Evolutionary conservation across 2,329 filamentous ascomycete genomes (phyloP).

Genomic region (Juglanconis juglandina): DNA sequence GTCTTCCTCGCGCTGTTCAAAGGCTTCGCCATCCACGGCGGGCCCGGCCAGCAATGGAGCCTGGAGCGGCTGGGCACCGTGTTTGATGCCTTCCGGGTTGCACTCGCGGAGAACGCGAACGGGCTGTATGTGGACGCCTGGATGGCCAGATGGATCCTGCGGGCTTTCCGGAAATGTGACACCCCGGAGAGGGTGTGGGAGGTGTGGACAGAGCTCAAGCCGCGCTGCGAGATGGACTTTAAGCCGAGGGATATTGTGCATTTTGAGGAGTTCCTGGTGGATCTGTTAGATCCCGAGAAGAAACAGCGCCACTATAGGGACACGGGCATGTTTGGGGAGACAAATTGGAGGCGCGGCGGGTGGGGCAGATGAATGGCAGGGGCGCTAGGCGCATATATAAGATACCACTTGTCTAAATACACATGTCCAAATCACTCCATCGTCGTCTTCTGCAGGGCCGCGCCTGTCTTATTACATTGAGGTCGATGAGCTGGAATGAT

Average conservation of each 20-base stretch:
- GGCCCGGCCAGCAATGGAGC: conserved; percentile 68
- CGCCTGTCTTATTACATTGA: background rate
- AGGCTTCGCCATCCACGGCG: conserved; percentile 74
- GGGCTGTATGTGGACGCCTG: conserved; percentile 54
- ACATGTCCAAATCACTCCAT: too few species aligned
- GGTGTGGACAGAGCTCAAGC: conserved; percentile 49
- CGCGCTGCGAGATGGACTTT: conserved; percentile 43
- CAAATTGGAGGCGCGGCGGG: background rate
- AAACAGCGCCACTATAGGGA: conserved; percentile 19
- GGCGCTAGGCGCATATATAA: background rate
- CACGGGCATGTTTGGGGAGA: conserved; percentile 14
- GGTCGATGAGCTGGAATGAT: background rate
- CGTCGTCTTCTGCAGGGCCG: too few species aligned
- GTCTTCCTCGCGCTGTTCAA: conserved; percentile 80
- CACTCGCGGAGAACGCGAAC: conserved; percentile 44
- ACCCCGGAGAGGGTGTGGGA: conserved; percentile 47
- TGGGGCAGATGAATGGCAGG: background rate
- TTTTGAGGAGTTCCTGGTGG: conserved; percentile 42
- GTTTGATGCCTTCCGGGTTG: conserved; percentile 61
- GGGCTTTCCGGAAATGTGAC: conserved; percentile 62
- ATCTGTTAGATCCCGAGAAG: conserved; percentile 39
- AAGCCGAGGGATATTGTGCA: conserved; percentile 27
- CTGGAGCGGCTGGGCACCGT: conserved; percentile 63
- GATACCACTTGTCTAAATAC: conserved; percentile 17
- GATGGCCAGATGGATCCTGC: conserved; percentile 59